Evolutionary conservation across 2,329 filamentous ascomycete genomes (phyloP).

Genomic region (Clarireedia monteithiana): DNA sequence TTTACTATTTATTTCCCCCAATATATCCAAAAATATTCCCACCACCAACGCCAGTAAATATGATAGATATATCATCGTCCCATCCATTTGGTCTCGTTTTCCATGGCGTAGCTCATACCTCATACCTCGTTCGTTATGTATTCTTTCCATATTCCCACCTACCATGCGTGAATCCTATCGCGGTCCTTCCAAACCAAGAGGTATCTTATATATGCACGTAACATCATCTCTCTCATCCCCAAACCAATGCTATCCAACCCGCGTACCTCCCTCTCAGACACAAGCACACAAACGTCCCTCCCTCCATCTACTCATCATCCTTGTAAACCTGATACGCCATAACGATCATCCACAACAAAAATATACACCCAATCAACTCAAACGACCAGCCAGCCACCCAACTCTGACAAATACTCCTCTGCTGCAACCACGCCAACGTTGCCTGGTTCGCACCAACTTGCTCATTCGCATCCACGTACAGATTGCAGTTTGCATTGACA

Average conservation of each 20-base stretch:
- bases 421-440: slow-evolving; percentile 57
- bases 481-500: slow-evolving; percentile 52
- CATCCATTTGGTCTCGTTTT: no score
- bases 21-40: no score
- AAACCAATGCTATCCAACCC: background rate
- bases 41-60: no score
- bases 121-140: no score
- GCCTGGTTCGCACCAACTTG: slow-evolving; percentile 43
- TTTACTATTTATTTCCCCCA: no score
- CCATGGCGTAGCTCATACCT: no score
- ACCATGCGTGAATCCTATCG: no score
- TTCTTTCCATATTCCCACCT: no score
- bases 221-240: background rate
- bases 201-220: background rate
- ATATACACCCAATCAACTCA: slow-evolving; percentile 49
- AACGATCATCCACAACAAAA: slow-evolving; percentile 60
- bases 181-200: no score
- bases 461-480: slow-evolving; percentile 45
- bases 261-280: slow-evolving; percentile 8
- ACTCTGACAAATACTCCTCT: slow-evolving; percentile 54
- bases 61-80: no score
- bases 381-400: slow-evolving; percentile 61
- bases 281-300: slow-evolving; percentile 28
- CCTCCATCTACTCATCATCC: slow-evolving; percentile 25
- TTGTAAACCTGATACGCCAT: slow-evolving; percentile 56